Percentiles rank a stretch among this genome's conserved stretches.
These are phyloP conservation scores for Chrysoporthe cubensis DNA, from an alignment of 2,329 filamentous ascomycete species.

Conservation along the genomic window DNA sequence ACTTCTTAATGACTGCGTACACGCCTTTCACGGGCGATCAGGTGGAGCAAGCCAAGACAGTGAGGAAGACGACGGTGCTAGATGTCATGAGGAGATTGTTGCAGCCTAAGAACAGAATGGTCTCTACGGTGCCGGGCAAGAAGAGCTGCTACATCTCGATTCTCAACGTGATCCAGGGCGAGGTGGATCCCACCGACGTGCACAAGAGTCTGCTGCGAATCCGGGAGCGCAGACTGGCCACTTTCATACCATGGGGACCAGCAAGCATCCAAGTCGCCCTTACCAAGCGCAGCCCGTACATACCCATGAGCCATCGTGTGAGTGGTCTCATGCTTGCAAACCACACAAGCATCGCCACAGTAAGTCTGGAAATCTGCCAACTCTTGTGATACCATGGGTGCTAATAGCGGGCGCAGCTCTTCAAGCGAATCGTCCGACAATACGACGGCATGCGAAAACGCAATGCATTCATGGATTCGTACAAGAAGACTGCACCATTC, in stretches of 20 bases:
- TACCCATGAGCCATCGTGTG: constrained; percentile 90
- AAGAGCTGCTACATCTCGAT: constrained; percentile 99
- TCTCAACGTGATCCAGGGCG: constrained; percentile 97
- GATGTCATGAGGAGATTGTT: constrained; percentile 96
- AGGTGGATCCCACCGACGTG: constrained; percentile 96
- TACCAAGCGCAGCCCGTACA: constrained; percentile 95
- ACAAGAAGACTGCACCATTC: constrained; percentile 95
- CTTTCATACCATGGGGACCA: constrained; percentile 98
- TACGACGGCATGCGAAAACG: constrained; percentile 95
- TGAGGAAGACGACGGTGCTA: constrained; percentile 95
- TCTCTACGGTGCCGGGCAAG: constrained; percentile 92
- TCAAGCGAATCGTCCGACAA: constrained; percentile 89
- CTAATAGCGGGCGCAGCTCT: constrained; percentile 58
- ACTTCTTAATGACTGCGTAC: constrained; percentile 98
- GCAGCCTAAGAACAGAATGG: constrained; percentile 99
- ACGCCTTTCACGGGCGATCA: constrained; percentile 97
- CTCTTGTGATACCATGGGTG: constrained; percentile 5
- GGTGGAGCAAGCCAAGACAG: constrained; percentile 94
- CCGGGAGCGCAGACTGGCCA: constrained; percentile 88
- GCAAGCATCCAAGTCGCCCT: constrained; percentile 97
- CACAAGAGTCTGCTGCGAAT: constrained; percentile 98
- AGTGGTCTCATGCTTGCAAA: constrained; percentile 98
- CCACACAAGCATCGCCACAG: constrained; percentile 93
- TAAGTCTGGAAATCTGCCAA: constrained; percentile 42
- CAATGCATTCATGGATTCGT: constrained; percentile 94